A percentile compares a stretch with the other conserved stretches of the same genome.
These are phyloP conservation scores for Chaetomiaceae sp. DNA, from an alignment of 2,329 filamentous ascomycete species.

Conservation along the genomic window DNA sequence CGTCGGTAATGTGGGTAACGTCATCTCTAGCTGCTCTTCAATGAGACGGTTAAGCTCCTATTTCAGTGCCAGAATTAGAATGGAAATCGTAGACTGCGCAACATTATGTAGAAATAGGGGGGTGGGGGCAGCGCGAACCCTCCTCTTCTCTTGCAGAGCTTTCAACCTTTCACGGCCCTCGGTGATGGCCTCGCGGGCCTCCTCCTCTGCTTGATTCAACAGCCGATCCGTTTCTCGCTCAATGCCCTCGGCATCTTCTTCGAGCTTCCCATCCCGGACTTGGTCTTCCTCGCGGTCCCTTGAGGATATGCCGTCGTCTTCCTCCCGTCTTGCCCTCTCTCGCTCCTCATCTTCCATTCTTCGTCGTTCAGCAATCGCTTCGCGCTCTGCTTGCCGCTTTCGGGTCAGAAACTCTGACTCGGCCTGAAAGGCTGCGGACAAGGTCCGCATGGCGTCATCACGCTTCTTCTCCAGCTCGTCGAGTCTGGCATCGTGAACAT, in stretches of 20 bases:
- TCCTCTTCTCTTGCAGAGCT: conserved; percentile 13
- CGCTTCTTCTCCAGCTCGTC: conserved; percentile 36
- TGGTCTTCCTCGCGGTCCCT: conserved; percentile 28
- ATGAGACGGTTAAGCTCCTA: conserved; percentile 39
- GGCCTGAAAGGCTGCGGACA: conserved; percentile 28
- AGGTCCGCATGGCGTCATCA: conserved; percentile 29
- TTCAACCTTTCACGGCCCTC: conserved; percentile 52
- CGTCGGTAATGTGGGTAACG: conserved; percentile 25
- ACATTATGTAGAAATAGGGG: background rate
- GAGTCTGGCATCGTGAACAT: conserved; percentile 32
- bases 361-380: conserved; percentile 31
- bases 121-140: conserved; percentile 3
- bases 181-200: conserved; percentile 44
- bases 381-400: conserved; percentile 28
- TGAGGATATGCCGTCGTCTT: conserved; percentile 32
- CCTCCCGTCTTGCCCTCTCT: conserved; percentile 29
- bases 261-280: conserved; percentile 26
- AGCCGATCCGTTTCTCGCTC: conserved; percentile 33
- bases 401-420: conserved; percentile 28
- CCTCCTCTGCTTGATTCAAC: conserved; percentile 40
- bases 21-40: conserved; percentile 35
- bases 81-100: background rate
- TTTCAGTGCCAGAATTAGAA: background rate
- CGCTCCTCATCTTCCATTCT: conserved; percentile 38
- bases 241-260: conserved; percentile 26